Base-by-base conservation (phyloP, 371 early-diverging fungal genomes). In the Nematocida major region DNA sequence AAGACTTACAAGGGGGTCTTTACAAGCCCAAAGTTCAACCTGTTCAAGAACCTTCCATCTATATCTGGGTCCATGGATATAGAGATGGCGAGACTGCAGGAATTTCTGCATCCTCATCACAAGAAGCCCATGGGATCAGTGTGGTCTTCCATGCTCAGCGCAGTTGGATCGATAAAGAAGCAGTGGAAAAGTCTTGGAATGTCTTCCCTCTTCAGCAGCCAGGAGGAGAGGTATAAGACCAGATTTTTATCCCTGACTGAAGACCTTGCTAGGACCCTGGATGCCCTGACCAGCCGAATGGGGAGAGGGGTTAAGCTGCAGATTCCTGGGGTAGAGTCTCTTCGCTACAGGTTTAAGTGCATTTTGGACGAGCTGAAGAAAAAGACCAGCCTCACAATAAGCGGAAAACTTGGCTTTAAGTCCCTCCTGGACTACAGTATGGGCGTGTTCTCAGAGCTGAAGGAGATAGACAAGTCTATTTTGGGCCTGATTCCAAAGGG, bases 351-450 rank as follows among this genome's bases (percentile, higher is more conserved):
- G 26, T 73, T 73, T 43, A 48, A 73, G 1, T 9, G 20, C 11
- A 63, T 73, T 53, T 30, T 73, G 13, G 62, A 39, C 15, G 66
- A 63, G 34, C 26, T 73, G 7, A 73, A 73, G 62, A 73, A 54
- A 22, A 73, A 73, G 53, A 73, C 47, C 40, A 3, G 20, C 26
- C 47, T 62, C 5, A 36, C 76, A 22, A 73, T 73, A 18, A 63
- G 65, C 13, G 76, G 76, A 28, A 28, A 57, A 9, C 26, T 73
- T 2, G 5, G 42, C 40, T 53, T 63, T 0, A 48, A 50, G 3
- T 49, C 38, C 7, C 63, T 73, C 2, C 51, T 73, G 13, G 39
- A 48, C 20, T 61, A 73, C 63, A 73, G 76, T 49, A 63, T 73
- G 62, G 76, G 65, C 2, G 2, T 45, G 15, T 62, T 51, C 13